These are phyloP conservation scores for Macrocystidia cucumis DNA, from an alignment of 1,284 basidiomycete genomes.

Conservation along the genomic window DNA sequence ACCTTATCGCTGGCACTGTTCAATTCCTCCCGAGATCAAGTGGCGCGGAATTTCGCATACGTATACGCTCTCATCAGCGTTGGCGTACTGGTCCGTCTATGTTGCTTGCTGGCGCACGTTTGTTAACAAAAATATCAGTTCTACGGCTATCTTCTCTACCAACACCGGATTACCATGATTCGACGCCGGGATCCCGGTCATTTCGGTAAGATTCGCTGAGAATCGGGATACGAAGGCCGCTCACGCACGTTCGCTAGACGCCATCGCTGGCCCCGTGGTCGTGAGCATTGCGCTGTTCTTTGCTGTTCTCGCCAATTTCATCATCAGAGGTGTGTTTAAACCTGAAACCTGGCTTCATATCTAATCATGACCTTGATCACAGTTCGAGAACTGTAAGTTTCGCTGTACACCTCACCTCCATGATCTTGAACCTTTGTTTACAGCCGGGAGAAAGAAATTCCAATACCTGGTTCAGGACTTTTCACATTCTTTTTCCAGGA, in stretches of 20 bases:
- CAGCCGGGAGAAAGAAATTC: slow-evolving; percentile 21
- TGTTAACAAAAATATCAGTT: slow-evolving; percentile 31
- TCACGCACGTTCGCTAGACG: slow-evolving; percentile 43
- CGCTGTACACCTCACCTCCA: background rate
- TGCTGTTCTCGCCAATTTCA: slow-evolving; percentile 82
- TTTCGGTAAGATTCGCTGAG: slow-evolving; percentile 83
- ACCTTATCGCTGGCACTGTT: slow-evolving; percentile 85
- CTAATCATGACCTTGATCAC: slow-evolving; percentile 6
- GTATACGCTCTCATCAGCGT: slow-evolving; percentile 78
- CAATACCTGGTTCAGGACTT: slow-evolving; percentile 25
- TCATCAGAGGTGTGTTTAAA: slow-evolving; percentile 58
- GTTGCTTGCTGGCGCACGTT: slow-evolving; percentile 2
- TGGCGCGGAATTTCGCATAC: slow-evolving; percentile 79
- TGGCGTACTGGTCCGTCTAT: slow-evolving; percentile 45
- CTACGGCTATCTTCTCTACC: slow-evolving; percentile 87
- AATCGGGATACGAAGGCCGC: too few relatives aligned
- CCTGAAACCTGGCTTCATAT: slow-evolving; percentile 5
- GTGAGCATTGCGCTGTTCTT: slow-evolving; percentile 78
- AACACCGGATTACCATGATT: slow-evolving; percentile 88
- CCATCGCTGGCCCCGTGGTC: slow-evolving; percentile 72
- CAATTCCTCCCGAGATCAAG: slow-evolving; percentile 73
- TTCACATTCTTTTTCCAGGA: slow-evolving; percentile 9
- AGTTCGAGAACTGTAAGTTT: slow-evolving; percentile 44
- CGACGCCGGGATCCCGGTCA: slow-evolving; percentile 85
- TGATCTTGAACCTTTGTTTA: background rate